phyloP scores from a whole-genome alignment of 108 stramenopile genomes.

The Seminavis robusta region DNA sequence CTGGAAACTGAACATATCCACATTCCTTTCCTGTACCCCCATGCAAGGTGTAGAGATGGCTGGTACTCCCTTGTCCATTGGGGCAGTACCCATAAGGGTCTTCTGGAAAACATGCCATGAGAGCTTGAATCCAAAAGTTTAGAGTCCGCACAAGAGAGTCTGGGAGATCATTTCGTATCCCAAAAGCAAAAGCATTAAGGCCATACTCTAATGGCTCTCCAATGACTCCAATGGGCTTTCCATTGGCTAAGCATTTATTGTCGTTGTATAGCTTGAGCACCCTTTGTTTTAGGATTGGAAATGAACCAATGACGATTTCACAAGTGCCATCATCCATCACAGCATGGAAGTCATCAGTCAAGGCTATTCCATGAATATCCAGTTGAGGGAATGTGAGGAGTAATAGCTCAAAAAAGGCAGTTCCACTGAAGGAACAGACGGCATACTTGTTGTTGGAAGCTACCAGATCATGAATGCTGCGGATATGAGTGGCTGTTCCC shows the following conservation, averaged over 20 bases:
- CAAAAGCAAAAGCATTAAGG: slow-evolving; percentile 26
- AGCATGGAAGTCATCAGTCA: slow-evolving; percentile 10
- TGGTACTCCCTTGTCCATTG: slow-evolving; percentile 12
- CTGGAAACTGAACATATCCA: slow-evolving; percentile 27
- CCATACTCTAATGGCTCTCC: slow-evolving; percentile 23
- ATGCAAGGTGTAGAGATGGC: slow-evolving; percentile 11
- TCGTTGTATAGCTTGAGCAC: slow-evolving; percentile 5
- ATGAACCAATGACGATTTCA: slow-evolving; percentile 13
- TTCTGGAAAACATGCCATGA: slow-evolving; percentile 21
- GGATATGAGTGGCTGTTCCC: slow-evolving; percentile 17
- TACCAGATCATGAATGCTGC: slow-evolving; percentile 10
- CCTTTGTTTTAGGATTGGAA: slow-evolving; percentile 17
- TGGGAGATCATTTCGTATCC: slow-evolving; percentile 22
- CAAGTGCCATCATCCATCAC: slow-evolving; percentile 13
- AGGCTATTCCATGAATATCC: too few species aligned
- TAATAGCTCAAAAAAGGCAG: too few species aligned
- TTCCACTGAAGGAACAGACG: too few species aligned
- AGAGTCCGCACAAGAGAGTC: slow-evolving; percentile 7
- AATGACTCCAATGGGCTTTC: slow-evolving; percentile 28
- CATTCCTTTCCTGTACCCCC: slow-evolving; percentile 30
- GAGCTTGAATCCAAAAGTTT: slow-evolving; percentile 21
- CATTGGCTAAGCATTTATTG: slow-evolving; percentile 6
- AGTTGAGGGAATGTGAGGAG: too few species aligned
- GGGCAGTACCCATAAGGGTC: slow-evolving; percentile 6
- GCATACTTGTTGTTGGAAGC: too few species aligned